Evolutionary conservation across 1,284 basidiomycete species (phyloP).

Genomic region (Fomitopsis pinicola): DNA sequence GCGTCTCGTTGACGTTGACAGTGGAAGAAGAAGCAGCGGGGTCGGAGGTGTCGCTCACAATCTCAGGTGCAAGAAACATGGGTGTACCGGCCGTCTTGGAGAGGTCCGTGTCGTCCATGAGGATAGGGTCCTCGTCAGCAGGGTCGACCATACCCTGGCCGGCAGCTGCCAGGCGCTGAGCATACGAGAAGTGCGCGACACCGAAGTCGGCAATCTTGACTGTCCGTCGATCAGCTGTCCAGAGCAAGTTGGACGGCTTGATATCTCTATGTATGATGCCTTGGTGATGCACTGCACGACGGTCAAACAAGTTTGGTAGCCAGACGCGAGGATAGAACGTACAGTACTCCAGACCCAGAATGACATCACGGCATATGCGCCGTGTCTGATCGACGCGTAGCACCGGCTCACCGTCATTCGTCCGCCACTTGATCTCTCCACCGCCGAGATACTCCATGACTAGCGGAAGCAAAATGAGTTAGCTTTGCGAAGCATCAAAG

Average conservation of each 20-base stretch:
- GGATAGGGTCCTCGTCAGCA: slow-evolving; percentile 48
- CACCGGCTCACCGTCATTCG: slow-evolving; percentile 59
- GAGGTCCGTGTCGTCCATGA: slow-evolving; percentile 84
- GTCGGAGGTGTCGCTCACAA: slow-evolving; percentile 58
- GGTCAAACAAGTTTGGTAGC: background rate
- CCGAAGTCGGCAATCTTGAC: slow-evolving; percentile 99
- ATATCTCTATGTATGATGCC: slow-evolving; percentile 99
- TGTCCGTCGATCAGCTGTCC: slow-evolving; percentile 74
- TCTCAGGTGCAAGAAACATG: slow-evolving; percentile 96
- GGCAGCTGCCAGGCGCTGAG: slow-evolving; percentile 62
- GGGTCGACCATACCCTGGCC: slow-evolving; percentile 35
- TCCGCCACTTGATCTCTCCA: slow-evolving; percentile 91
- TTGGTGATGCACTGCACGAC: slow-evolving; percentile 80
- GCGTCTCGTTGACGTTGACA: slow-evolving; percentile 22
- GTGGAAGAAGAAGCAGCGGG: slow-evolving; percentile 17
- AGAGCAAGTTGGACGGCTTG: slow-evolving; percentile 96
- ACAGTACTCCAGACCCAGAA: slow-evolving; percentile 93
- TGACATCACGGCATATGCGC: slow-evolving; percentile 86
- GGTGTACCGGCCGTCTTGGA: slow-evolving; percentile 96
- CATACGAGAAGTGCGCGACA: slow-evolving; percentile 92
- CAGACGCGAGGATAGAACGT: slow-evolving; percentile 29
- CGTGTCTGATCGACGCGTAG: slow-evolving; percentile 82
- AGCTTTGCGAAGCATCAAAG: slow-evolving; percentile 1
- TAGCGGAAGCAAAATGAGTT: slow-evolving; percentile 27
- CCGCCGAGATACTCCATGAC: slow-evolving; percentile 96